A percentile compares a stretch with the other conserved stretches of the same genome.
phyloP scores from a whole-genome alignment of 2,329 filamentous ascomycete genomes.

The Cladosporium cucumerinum region DNA sequence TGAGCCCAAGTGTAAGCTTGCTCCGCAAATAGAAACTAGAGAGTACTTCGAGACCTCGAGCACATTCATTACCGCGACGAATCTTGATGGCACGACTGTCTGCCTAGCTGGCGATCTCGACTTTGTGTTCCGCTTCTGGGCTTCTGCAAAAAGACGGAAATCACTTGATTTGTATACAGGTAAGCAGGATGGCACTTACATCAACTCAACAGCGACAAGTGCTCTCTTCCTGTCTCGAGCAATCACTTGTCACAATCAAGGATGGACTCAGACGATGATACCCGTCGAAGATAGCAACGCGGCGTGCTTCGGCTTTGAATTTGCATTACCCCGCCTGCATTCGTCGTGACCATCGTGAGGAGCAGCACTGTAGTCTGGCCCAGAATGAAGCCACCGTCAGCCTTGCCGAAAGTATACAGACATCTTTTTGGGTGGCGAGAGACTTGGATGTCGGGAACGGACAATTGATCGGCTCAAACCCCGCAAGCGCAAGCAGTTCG shows the following conservation, averaged over 20 bases:
- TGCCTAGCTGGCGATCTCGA: background rate
- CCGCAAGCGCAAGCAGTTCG: constrained; percentile 3
- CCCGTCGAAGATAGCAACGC: background rate
- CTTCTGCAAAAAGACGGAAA: background rate
- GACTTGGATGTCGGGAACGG: background rate
- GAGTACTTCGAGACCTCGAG: background rate
- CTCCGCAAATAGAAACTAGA: background rate
- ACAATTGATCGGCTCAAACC: constrained; percentile 10
- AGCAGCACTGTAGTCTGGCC: background rate
- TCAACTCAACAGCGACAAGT: background rate
- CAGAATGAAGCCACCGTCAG: constrained; percentile 3
- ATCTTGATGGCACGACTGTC: background rate
- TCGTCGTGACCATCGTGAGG: background rate
- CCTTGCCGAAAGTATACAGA: background rate
- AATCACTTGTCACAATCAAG: background rate
- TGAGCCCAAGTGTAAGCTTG: background rate
- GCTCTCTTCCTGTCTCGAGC: background rate
- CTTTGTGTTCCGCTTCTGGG: background rate
- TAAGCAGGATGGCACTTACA: background rate
- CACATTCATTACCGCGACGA: background rate
- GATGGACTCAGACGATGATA: background rate
- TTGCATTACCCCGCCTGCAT: background rate
- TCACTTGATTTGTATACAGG: background rate
- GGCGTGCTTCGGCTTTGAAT: background rate
- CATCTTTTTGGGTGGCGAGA: background rate